A percentile compares a stretch with the other conserved stretches of the same genome.
Evolutionary conservation across 495 filamentous ascomycete species (phyloP).

Genomic region (Penicillium paxilli): DNA sequence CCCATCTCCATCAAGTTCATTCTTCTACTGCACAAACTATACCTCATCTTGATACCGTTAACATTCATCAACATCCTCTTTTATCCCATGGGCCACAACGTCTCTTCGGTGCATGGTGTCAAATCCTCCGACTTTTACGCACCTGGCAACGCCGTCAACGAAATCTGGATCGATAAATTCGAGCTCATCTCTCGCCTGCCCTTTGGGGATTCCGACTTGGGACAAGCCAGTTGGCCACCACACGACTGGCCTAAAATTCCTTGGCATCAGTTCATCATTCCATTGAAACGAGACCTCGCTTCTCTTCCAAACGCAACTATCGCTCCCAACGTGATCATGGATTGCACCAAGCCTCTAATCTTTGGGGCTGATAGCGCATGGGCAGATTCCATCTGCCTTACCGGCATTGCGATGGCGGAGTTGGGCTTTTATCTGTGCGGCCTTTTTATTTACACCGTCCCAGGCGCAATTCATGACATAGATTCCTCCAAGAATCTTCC

Average conservation of each 20-base stretch:
- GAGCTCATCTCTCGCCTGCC: constrained; percentile 41
- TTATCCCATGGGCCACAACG: constrained; percentile 32
- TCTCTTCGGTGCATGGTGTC: constrained; percentile 34
- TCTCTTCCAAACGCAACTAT: not conserved
- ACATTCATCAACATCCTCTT: not conserved
- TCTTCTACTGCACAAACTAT: not conserved
- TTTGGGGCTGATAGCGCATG: not conserved
- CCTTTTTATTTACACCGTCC: too few species aligned
- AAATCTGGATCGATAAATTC: constrained; percentile 36
- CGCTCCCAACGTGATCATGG: not conserved
- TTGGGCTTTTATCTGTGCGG: not conserved
- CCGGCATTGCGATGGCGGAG: not conserved
- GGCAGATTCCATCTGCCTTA: not conserved
- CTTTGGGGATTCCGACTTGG: constrained; percentile 37
- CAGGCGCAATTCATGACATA: too few species aligned
- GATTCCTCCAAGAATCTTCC: too few species aligned
- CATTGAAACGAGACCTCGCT: constrained; percentile 27
- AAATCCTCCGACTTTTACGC: constrained; percentile 33
- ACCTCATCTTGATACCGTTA: not conserved
- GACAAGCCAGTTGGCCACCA: constrained; percentile 33
- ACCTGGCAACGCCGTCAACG: constrained; percentile 40
- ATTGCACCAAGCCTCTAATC: not conserved
- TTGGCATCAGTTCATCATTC: constrained; percentile 46
- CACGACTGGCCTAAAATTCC: constrained; percentile 38
- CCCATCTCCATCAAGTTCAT: not conserved